Conservation (phyloP, 148 eudicot species). For the Camellia japonica region DNA sequence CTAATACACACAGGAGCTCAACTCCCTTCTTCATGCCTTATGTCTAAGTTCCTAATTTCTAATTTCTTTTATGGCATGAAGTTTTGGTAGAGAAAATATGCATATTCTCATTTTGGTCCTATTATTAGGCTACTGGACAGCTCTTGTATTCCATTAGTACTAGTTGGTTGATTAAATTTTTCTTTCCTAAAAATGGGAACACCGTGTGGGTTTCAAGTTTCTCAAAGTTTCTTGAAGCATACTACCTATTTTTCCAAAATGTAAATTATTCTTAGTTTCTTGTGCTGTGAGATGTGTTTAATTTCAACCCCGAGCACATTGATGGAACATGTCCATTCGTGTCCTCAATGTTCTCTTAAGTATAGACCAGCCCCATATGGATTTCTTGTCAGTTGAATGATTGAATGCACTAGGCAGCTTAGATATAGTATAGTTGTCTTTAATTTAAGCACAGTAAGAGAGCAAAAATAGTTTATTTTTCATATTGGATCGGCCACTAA, state of each 20-base stretch:
- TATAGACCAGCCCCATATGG: background rate
- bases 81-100: background rate
- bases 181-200: background rate
- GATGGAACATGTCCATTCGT: background rate
- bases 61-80: background rate
- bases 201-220: background rate
- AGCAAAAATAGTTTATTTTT: background rate
- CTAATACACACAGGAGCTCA: too few relatives aligned
- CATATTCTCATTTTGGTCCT: too few relatives aligned
- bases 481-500: background rate
- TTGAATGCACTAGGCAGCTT: background rate
- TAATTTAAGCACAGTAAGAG: background rate
- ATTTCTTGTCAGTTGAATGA: background rate
- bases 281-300: background rate
- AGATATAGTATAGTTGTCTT: background rate
- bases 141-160: too few relatives aligned
- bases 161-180: too few relatives aligned
- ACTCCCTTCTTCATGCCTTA: background rate
- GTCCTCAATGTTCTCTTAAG: background rate
- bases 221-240: background rate
- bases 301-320: background rate
- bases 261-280: too few relatives aligned
- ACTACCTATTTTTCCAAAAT: too few relatives aligned
- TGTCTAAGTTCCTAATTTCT: background rate
- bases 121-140: too few relatives aligned